Percentiles rank a stretch among this genome's conserved stretches.
Evolutionary conservation across 768 basidiomycete species (phyloP).

Genomic region (Hygrophorus russula): DNA sequence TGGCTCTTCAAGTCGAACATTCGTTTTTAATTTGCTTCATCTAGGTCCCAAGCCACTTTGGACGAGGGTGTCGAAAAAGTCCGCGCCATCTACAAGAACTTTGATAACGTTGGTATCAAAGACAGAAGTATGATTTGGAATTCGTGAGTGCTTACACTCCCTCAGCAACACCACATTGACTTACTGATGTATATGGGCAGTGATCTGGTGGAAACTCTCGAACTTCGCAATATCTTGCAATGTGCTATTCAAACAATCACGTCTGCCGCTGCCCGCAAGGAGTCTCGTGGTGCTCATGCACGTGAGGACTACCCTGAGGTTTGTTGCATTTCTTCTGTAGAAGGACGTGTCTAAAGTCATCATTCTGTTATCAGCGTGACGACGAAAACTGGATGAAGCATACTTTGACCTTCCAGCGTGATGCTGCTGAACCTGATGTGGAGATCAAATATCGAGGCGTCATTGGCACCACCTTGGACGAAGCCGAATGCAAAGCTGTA

Average conservation of each 20-base stretch:
- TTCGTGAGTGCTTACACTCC: slow-evolving; percentile 47
- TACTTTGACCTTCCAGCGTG: slow-evolving; percentile 86
- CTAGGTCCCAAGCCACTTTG: slow-evolving; percentile 74
- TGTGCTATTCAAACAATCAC: slow-evolving; percentile 94
- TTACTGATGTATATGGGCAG: slow-evolving; percentile 25
- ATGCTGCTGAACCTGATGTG: slow-evolving; percentile 68
- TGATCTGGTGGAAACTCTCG: slow-evolving; percentile 94
- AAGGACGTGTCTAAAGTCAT: too few relatives aligned
- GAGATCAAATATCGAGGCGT: slow-evolving; percentile 85
- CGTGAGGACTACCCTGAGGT: slow-evolving; percentile 97
- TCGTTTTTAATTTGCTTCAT: slow-evolving; percentile 4
- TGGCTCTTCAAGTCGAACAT: neutral
- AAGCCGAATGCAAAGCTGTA: slow-evolving; percentile 92
- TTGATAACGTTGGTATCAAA: slow-evolving; percentile 88
- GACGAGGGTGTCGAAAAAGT: slow-evolving; percentile 92
- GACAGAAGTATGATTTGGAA: slow-evolving; percentile 99
- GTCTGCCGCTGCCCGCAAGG: slow-evolving; percentile 87
- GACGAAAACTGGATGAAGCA: slow-evolving; percentile 94
- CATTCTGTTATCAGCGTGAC: slow-evolving; percentile 51
- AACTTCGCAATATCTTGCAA: slow-evolving; percentile 92
- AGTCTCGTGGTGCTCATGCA: slow-evolving; percentile 97
- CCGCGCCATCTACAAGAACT: slow-evolving; percentile 77
- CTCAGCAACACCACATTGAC: slow-evolving; percentile 1
- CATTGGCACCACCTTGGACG: slow-evolving; percentile 79
- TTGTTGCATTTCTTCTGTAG: slow-evolving; percentile 11